These are phyloP conservation scores for Termitomyces heimii DNA, from an alignment of 768 basidiomycete species.

Conservation along the genomic window DNA sequence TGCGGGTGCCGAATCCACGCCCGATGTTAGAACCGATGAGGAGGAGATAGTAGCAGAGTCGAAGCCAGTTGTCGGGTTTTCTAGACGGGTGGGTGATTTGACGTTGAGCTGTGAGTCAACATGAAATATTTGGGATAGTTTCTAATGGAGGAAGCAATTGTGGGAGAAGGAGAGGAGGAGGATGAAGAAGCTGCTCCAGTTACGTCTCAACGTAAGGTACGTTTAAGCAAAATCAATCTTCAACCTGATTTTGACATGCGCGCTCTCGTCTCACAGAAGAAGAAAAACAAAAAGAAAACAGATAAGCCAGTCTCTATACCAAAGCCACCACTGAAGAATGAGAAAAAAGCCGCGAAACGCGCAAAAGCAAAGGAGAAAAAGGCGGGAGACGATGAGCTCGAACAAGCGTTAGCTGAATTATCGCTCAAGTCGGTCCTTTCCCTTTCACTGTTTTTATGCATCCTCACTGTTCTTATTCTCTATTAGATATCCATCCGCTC, in stretches of 20 bases:
- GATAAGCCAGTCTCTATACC: constrained; percentile 11
- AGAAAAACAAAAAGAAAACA: constrained; percentile 32
- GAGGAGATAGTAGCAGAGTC: constrained; percentile 25
- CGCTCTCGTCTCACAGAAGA: constrained; percentile 12
- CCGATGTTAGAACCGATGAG: constrained; percentile 28
- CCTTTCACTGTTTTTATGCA: not conserved
- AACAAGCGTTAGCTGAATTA: constrained; percentile 81
- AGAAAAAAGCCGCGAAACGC: constrained; percentile 60
- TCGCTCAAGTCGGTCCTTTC: constrained; percentile 53
- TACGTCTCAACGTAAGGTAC: constrained; percentile 32
- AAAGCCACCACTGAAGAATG: constrained; percentile 23
- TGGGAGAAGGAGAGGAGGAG: constrained; percentile 23
- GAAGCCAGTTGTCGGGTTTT: constrained; percentile 23
- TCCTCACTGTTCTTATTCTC: not conserved
- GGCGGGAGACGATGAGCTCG: constrained; percentile 70
- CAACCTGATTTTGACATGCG: too few relatives aligned
- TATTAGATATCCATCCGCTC: constrained; percentile 47
- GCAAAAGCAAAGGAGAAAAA: constrained; percentile 63
- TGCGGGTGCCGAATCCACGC: constrained; percentile 10
- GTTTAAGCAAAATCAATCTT: not conserved
- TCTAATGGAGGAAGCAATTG: constrained; percentile 25
- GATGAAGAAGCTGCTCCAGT: constrained; percentile 26
- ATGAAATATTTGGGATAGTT: constrained; percentile 25
- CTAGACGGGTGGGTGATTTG: constrained; percentile 13
- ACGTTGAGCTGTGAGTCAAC: not conserved